Percentiles rank a stretch among this genome's conserved stretches.
phyloP scores from a whole-genome alignment of 805 yeast species.

The Yamadazyma scolyti region DNA sequence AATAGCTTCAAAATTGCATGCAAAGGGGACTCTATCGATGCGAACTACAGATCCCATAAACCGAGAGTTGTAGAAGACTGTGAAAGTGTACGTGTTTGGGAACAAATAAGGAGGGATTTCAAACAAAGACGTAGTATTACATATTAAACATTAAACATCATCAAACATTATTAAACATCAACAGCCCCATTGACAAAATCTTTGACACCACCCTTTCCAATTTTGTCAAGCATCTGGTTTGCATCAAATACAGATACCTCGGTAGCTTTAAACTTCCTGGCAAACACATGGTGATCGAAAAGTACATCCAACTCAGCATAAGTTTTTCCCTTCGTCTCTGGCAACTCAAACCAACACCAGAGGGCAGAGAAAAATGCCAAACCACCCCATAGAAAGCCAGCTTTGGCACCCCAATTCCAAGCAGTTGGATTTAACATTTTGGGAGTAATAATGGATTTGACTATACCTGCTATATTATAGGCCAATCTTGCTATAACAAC shows the following conservation, averaged over 20 bases:
- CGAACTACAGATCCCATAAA: conserved; percentile 17
- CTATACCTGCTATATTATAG: conserved; percentile 30
- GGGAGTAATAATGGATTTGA: conserved; percentile 28
- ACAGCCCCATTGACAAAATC: conserved; percentile 17
- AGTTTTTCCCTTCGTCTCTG: conserved; percentile 57
- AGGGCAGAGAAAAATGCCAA: conserved; percentile 21
- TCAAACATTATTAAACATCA: too few relatives aligned
- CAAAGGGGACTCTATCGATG: conserved; percentile 13
- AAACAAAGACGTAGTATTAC: conserved; percentile 55
- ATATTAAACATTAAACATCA: too few relatives aligned
- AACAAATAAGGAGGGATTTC: too few relatives aligned
- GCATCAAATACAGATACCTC: conserved; percentile 38
- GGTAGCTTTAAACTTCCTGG: conserved; percentile 40
- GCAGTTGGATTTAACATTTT: conserved; percentile 41
- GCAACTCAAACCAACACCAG: conserved; percentile 50
- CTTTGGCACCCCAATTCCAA: conserved; percentile 44
- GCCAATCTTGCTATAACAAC: conserved; percentile 35
- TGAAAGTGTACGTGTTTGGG: conserved; percentile 28
- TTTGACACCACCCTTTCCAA: conserved; percentile 31
- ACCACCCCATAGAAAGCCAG: conserved; percentile 42
- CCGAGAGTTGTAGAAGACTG: conserved; percentile 24
- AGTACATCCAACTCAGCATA: conserved; percentile 57
- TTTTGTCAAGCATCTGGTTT: conserved; percentile 29
- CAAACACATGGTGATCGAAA: conserved; percentile 35
- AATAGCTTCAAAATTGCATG: conserved; percentile 25